Percentiles rank a stretch among this genome's conserved stretches.
These are phyloP conservation scores for Hypoxylon rubiginosum DNA, from an alignment of 2,329 filamentous ascomycete species.

Conservation along the genomic window DNA sequence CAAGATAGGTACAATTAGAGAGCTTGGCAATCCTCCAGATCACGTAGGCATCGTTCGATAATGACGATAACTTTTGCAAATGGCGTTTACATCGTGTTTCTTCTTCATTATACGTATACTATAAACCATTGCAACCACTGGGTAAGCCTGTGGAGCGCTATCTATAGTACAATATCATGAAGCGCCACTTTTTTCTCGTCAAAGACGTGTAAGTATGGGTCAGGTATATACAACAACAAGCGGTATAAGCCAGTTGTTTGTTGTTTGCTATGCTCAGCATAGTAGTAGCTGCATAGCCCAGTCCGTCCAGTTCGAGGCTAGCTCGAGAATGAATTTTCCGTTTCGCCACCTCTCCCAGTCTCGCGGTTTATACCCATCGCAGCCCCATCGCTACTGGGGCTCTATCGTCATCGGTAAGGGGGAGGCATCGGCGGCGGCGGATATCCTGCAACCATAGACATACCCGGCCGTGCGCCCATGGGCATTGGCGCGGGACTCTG, in stretches of 20 bases:
- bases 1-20: conserved; percentile 6
- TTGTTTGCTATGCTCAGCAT: conserved; percentile 39
- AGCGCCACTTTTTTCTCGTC: conserved; percentile 40
- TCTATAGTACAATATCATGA: conserved; percentile 41
- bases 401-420: conserved; percentile 50
- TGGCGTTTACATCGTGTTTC: conserved; percentile 39
- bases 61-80: conserved; percentile 35
- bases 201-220: conserved; percentile 1
- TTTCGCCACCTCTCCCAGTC: conserved; percentile 25
- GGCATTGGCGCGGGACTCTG: conserved; percentile 57
- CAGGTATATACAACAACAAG: conserved; percentile 38
- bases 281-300: neutral
- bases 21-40: conserved; percentile 33
- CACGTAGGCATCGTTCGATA: conserved; percentile 38
- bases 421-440: conserved; percentile 54
- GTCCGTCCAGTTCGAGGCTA: conserved; percentile 26
- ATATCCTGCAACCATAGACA: conserved; percentile 56
- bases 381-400: conserved; percentile 6
- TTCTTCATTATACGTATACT: conserved; percentile 41
- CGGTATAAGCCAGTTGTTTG: conserved; percentile 22
- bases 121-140: conserved; percentile 32
- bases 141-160: conserved; percentile 31
- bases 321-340: conserved; percentile 17
- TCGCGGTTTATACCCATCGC: conserved; percentile 11
- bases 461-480: conserved; percentile 50